Evolutionary conservation across 2,329 filamentous ascomycete genomes (phyloP), one percentile per base, ranked within the genome.

Genomic region (Penicillium brasilianum): DNA sequence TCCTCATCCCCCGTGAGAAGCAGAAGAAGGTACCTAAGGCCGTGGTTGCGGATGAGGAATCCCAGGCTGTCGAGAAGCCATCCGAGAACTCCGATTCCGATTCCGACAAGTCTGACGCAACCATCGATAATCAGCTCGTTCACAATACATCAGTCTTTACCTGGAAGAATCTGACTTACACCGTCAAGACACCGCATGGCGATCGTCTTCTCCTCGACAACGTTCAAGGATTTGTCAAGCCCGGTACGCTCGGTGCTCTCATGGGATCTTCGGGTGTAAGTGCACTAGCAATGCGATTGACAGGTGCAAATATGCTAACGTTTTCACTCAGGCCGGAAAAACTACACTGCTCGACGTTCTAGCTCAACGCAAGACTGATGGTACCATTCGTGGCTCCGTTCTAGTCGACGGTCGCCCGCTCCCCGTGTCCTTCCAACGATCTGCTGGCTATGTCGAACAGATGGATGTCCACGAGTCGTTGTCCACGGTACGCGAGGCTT

Each of bases 141-240:
- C 83, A 83, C 25, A 90, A 90, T 72, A 88, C 84, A 0, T 88
- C 86, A 0, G 81, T 90, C 0, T 91, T 92, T 67, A 92, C 89
- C 0, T 93, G 90, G 88, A 89, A 89, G 71, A 84, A 91, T 61
- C 83, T 93, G 18, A 83, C 80, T 0, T 92, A 92, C 70, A 90
- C 86, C 0, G 89, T 93, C 60, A 83, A 87, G 65, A 87, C 85
- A 0, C 81, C 84, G 0, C 73, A 77, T 0, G 85, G 85, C 4
- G 75, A 78, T 53, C 82, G 84, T 13, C 78, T 85, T 67, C 80
- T 91, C 1, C 78, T 91, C 32, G 87, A 90, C 69, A 82, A 88
- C 13, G 85, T 93, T 50, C 87, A 84, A 60, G 91, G 91, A 0
- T 93, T 90, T 71, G 90, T 88, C 1, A 92, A 92, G 70, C 91